Base-by-base conservation (phyloP, 441 rosid species). In the Adansonia rubrostipa region DNA sequence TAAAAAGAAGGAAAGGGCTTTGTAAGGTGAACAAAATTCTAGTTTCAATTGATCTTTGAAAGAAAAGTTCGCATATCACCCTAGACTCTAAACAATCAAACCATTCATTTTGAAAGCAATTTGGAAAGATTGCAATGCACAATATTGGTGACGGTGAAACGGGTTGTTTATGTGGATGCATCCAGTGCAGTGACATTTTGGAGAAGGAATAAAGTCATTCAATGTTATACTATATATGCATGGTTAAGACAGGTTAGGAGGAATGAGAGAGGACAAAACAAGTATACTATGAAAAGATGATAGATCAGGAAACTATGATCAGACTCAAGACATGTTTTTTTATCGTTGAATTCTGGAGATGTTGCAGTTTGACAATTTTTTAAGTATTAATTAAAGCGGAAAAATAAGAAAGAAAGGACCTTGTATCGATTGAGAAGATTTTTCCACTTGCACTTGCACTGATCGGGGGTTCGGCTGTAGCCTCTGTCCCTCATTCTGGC, bases 401-500 rank as follows among this genome's bases (percentile, higher is more conserved):
- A 7, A 9, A 61, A 11, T 67, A 24, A 62, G 0, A 11, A 56
- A 42, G 22, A 33, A 33, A 9, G 50, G 80, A 85, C 93, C 93
- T 90, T 90, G 84, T 88, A 88, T 71, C 88, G 90, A 78, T 85
- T 87, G 76, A 86, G 61, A 51, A 90, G 90, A 68, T 90, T 88
- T 81, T 90, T 87, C 92, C 89, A 90, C 79, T 90, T 88, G 84
- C 89, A 88, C 74, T 88, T 88, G 63, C 92, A 90, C 85, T 90
- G 93, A 28, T 85, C 87, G 58, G 89, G 87, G 36, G 89, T 83
- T 75, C 90, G 83, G 33, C 74, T 36, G 65, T 81, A 84, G n/a
- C 92, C 92, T 56, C 77, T 81, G 79, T 87, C 89, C 78, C 77
- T 82, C 92, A 88, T 80, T 61, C 80, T 82, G 11, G 53, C 65